phyloP scores from a whole-genome alignment of 2,329 filamentous ascomycete genomes.

The Coniochaeta sp. region DNA sequence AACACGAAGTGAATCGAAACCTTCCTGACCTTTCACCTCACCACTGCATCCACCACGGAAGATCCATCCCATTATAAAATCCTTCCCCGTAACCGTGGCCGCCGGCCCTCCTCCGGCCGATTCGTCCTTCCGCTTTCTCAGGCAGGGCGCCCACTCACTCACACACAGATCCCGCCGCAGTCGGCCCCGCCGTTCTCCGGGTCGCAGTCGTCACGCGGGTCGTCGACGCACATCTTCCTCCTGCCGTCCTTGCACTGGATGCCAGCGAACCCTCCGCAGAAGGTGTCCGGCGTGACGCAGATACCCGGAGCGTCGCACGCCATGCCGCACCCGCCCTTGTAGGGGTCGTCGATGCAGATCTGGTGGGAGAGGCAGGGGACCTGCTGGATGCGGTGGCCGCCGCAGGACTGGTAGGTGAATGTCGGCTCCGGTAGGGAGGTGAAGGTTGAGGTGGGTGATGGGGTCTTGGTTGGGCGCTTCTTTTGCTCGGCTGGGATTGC shows the following conservation, averaged over 20 bases:
- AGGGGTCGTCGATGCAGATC: conserved; percentile 19
- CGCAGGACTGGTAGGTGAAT: conserved; percentile 15
- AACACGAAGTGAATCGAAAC: too few species aligned
- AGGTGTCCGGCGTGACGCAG: conserved; percentile 7
- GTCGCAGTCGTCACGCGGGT: conserved; percentile 29
- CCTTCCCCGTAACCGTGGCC: background rate
- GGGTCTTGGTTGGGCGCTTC: conserved; percentile 3
- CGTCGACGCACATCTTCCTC: conserved; percentile 25
- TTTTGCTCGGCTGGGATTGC: background rate
- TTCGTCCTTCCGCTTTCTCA: too few species aligned
- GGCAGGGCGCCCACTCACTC: background rate
- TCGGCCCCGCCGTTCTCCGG: conserved; percentile 26
- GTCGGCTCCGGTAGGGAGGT: conserved; percentile 6
- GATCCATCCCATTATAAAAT: too few species aligned
- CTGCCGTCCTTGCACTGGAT: conserved; percentile 20
- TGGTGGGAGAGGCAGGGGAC: conserved; percentile 10
- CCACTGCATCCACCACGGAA: too few species aligned
- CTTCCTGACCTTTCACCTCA: too few species aligned
- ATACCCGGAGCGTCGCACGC: conserved; percentile 9
- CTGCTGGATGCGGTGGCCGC: conserved; percentile 15
- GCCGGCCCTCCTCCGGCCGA: too few species aligned
- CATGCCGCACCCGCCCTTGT: conserved; percentile 13
- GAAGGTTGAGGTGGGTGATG: conserved; percentile 15
- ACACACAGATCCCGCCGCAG: conserved; percentile 30
- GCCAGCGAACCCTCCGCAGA: conserved; percentile 29